A percentile compares a stretch with the other conserved stretches of the same genome.
Conservation (phyloP, 2,329 filamentous ascomycete species). For the Paraphaeosphaeria sporulosa region DNA sequence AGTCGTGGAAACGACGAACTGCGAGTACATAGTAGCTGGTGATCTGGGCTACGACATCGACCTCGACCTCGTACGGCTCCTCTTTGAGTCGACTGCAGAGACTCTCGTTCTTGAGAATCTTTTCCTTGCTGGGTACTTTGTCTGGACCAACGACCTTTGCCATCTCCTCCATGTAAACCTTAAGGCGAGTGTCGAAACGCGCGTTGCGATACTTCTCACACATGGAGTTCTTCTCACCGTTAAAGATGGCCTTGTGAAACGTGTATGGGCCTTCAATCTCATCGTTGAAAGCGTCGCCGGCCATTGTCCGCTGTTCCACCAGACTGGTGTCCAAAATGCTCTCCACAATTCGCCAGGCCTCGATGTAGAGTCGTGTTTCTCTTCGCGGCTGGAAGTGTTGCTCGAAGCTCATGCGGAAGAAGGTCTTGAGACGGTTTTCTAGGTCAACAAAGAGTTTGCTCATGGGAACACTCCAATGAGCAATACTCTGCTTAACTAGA, state of each 20-base stretch:
- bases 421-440: slow-evolving; percentile 17
- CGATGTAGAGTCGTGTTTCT: slow-evolving; percentile 38
- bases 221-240: slow-evolving; percentile 22
- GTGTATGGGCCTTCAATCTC: slow-evolving; percentile 50
- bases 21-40: slow-evolving; percentile 75
- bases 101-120: slow-evolving; percentile 30
- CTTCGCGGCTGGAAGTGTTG: slow-evolving; percentile 38
- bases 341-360: slow-evolving; percentile 33
- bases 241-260: slow-evolving; percentile 24
- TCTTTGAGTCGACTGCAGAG: slow-evolving; percentile 52
- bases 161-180: slow-evolving; percentile 28
- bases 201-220: slow-evolving; percentile 31
- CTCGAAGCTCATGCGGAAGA: slow-evolving; percentile 35
- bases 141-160: slow-evolving; percentile 20
- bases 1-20: slow-evolving; percentile 69
- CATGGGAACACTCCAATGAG: slow-evolving; percentile 39
- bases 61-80: slow-evolving; percentile 67
- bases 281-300: slow-evolving; percentile 35
- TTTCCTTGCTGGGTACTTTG: slow-evolving; percentile 24
- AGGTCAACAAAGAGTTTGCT: slow-evolving; percentile 36
- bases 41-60: slow-evolving; percentile 69
- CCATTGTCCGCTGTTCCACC: slow-evolving; percentile 32
- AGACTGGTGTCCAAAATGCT: slow-evolving; percentile 37
- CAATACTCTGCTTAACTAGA: slow-evolving; percentile 38
- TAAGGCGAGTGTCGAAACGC: slow-evolving; percentile 36